Evolutionary conservation across 192 early-diverging fungal species (phyloP), one percentile per base, ranked within the genome.

Genomic region (Backusella luteola): DNA sequence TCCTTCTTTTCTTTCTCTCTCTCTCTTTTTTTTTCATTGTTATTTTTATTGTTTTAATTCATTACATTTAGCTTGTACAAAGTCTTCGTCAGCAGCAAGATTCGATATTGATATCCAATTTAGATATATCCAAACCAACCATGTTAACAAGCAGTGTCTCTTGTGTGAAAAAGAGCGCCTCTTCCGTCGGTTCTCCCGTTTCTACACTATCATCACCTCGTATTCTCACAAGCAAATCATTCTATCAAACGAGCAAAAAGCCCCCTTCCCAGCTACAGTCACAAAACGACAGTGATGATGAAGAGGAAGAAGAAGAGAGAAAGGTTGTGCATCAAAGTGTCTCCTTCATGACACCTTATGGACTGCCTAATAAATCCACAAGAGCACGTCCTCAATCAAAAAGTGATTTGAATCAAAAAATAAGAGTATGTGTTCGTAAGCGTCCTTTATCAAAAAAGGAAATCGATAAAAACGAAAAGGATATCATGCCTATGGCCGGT

Each of bases 351-450:
- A 92, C 95, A 75, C 91, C 92, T n/a, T 96, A 96, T 71, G 91
- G 93, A 8, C 83, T 95, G 21, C 92, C 93, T n/a, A 72, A 63
- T 29, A 63, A 63, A 29, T 39, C 52, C 9, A n/a, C 69, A 35
- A 34, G 29, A 12, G 41, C 11, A 6, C 32, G 63, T 15, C 23
- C 41, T 77, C 38, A 39, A 67, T 21, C 19, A 72, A 42, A 73
- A 53, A 84, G 86, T 39, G 90, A 92, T 72, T 84, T 95, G 44
- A 86, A 85, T 34, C 95, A 97, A 75, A 90, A 94, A 67, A 99
- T 99, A 77, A 92, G 96, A 71, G 98, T 99, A 36, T 98, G 97
- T 75, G 97, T 99, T 23, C 88, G 98, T 52, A 99, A 99, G 81
- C 85, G 98, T 26, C 98, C 98, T 14, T 85, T 99, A 67, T 96